Evolutionary conservation across 2,329 filamentous ascomycete genomes (phyloP), one percentile per base, ranked within the genome.

Genomic region (Cadophora sp.): DNA sequence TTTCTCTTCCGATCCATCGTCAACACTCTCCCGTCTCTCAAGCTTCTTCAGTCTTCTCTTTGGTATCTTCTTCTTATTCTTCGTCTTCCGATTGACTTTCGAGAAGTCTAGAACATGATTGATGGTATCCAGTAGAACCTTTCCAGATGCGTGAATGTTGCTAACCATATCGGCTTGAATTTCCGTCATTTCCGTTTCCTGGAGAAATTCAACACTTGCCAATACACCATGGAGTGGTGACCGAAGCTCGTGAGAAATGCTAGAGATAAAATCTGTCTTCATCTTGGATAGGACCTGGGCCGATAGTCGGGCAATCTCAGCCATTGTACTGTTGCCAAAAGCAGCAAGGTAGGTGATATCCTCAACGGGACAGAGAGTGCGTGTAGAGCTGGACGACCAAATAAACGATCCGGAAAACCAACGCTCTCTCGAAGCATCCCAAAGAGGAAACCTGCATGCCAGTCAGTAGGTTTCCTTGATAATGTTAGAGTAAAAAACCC

Each of bases 191-290:
- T 77, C 67, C 0, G 84, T 86, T n/a, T 87, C 84, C 4, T 82
- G 80, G 0, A 89, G 72, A 3, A 88, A 75, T 69, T 87, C 85
- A 0, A 81, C 80, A 61, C 80, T 85, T 0, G 85, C 82, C 0
- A 89, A 76, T 39, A 89, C 83, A 2, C 87, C 87, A 64, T 90
- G 87, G 0, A 90, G 78, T 0, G 87, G 87, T 1, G 84, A 87
- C 4, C 87, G 81, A 16, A 90, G 76, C 73, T 90, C 87, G 71
- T 90, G 87, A 3, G 84, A 87, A 6, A 90, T 82, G 1, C 84
- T 88, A 0, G 85, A 84, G 8, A 90, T 81, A 43, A 88, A 84
- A 65, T 88, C 85, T 1, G 83, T 83, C 73, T 77, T 77, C 73
- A 76, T 75, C 48, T 74, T 75, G 14, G 71, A 71, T 16, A 75